Evolutionary conservation across 805 yeast species (phyloP), one percentile per base, ranked within the genome.

Genomic region (Candida ascalaphidarum): DNA sequence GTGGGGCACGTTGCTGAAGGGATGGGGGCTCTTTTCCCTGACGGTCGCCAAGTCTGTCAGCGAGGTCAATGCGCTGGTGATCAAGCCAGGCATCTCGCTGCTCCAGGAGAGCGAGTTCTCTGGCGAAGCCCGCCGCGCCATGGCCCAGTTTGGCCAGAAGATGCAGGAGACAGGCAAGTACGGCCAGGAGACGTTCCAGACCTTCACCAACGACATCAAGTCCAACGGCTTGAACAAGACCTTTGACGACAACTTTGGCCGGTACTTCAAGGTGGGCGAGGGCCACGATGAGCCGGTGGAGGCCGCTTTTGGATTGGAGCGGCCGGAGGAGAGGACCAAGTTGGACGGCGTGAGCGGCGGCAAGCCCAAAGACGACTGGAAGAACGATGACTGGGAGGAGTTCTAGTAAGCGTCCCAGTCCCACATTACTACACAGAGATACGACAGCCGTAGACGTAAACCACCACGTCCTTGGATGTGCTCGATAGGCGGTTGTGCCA

Each of bases 101-200:
- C 66, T 92, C 41, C 65, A 60, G 36, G 85, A 77, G 36, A 74
- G 82, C 36, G 97, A 92, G 34, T 54, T 83, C 24, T 75, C 94
- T 14, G 63, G 58, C 31, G 94, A 85, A 47, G 92, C 97, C 4
- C 76, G 71, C 37, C 74, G 85, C 41, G 97, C 97, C n/a, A 83
- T 94, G 71, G 79, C 84, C 34, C 96, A 92, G 62, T 92, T 89
- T 60, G 96, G 96, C 26, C 94, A 83, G 50, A 85, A 77, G 48
- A 81, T 89, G 61, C 94, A 82, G 51, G 94, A 86, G 41, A 84
- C 96, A 1, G 81, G 94, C 19, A 70, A 65, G 35, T 75, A 74
- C 40, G 83, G 94, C 16, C 76, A 74, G 30, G 80, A 77, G 38
- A 76, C 79, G n/a, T 68, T 73, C 44, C 68, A 65, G 36, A 61